Conservation (phyloP, 2,329 filamentous ascomycete species). For the Fusarium sp. region DNA sequence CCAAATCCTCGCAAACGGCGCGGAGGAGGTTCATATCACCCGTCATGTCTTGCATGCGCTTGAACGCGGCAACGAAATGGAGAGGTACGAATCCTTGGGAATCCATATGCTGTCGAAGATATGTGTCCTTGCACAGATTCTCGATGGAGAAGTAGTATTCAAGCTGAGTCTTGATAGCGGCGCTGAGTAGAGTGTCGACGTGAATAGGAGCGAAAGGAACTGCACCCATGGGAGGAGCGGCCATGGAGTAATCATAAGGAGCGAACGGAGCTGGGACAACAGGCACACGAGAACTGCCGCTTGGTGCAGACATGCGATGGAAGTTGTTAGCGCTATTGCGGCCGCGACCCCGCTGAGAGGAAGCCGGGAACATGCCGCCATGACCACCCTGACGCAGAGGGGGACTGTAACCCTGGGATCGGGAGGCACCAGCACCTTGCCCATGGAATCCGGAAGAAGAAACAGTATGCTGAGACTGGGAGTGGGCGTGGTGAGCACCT, state of each 20-base stretch:
- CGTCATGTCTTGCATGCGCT: conserved; percentile 68
- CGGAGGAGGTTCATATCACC: conserved; percentile 80
- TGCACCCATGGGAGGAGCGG: conserved; percentile 57
- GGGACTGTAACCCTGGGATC: conserved; percentile 60
- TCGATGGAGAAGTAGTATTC: conserved; percentile 98
- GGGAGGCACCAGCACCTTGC: conserved; percentile 53
- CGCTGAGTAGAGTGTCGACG: conserved; percentile 65
- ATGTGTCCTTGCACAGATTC: conserved; percentile 94
- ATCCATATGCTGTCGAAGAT: conserved; percentile 91
- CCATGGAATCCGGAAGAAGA: conserved; percentile 50
- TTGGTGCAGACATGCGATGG: conserved; percentile 58
- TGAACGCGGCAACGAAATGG: conserved; percentile 85
- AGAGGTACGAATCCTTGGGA: conserved; percentile 91
- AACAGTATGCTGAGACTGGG: conserved; percentile 52
- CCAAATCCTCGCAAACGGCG: conserved; percentile 78
- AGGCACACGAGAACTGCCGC: conserved; percentile 54
- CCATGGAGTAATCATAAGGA: conserved; percentile 58
- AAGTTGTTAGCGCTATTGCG: conserved; percentile 54
- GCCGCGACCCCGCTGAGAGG: conserved; percentile 54
- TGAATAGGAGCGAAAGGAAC: conserved; percentile 59
- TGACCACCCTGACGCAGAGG: conserved; percentile 59
- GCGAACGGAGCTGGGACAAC: conserved; percentile 55
- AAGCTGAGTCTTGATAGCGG: conserved; percentile 66
- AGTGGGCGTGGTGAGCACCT: conserved; percentile 58
- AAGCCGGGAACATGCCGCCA: conserved; percentile 52